A percentile compares a stretch with the other conserved stretches of the same genome.
These are phyloP conservation scores for Scytalidium lignicola DNA, from an alignment of 2,329 filamentous ascomycete genomes.

Conservation along the genomic window DNA sequence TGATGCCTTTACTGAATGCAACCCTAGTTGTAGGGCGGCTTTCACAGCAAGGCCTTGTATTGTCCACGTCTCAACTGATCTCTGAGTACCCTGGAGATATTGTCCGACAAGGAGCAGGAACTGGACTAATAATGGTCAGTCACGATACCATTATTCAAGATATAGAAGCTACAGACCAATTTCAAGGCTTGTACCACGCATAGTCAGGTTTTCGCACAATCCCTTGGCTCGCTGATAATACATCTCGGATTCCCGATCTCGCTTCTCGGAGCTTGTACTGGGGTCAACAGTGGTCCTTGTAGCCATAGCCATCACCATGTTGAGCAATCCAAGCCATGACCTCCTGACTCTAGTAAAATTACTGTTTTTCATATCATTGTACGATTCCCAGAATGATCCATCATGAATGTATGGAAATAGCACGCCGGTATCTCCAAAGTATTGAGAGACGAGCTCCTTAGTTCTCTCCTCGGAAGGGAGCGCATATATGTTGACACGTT, in stretches of 20 bases:
- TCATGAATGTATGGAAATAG: constrained; percentile 37
- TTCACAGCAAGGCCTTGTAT: constrained; percentile 48
- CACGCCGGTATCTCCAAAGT: constrained; percentile 32
- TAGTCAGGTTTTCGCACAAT: constrained; percentile 37
- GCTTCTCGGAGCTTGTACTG: constrained; percentile 28
- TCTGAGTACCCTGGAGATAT: constrained; percentile 49
- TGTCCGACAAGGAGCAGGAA: constrained; percentile 43
- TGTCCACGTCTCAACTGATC: constrained; percentile 48
- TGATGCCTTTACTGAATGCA: constrained; percentile 39
- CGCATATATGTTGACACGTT: constrained; percentile 23
- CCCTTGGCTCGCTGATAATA: constrained; percentile 39
- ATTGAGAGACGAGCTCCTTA: constrained; percentile 27
- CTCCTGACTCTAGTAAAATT: constrained; percentile 33
- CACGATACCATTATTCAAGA: background rate
- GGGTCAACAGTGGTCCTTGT: constrained; percentile 29
- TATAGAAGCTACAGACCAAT: constrained; percentile 25
- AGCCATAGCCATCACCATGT: constrained; percentile 45
- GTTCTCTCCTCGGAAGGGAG: constrained; percentile 28
- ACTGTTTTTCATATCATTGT: constrained; percentile 25
- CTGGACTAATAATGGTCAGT: constrained; percentile 34
- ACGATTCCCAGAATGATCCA: constrained; percentile 29
- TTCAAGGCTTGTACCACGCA: constrained; percentile 39
- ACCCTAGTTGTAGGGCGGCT: constrained; percentile 44
- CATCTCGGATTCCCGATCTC: constrained; percentile 36
- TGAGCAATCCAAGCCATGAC: constrained; percentile 46